These are phyloP conservation scores for Castanea sativa DNA, from an alignment of 306 rosid genomes.

Conservation along the genomic window DNA sequence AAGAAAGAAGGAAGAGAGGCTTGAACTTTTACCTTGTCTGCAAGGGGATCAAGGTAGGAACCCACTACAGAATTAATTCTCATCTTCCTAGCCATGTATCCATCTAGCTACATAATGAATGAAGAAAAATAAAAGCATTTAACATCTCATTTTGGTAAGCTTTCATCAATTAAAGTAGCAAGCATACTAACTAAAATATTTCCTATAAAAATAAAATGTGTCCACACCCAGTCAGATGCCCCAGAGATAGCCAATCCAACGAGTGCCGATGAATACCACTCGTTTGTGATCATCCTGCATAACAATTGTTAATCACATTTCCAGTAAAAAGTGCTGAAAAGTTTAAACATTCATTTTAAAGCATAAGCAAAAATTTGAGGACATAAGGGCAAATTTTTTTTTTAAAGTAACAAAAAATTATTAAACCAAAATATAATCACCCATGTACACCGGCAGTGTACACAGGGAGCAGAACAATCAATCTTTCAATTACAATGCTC, in stretches of 20 bases:
- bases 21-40: conserved; percentile 69
- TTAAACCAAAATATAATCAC: too few relatives aligned
- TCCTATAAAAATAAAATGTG: neutral
- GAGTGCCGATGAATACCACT: conserved; percentile 71
- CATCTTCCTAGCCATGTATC: conserved; percentile 85
- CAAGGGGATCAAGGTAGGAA: conserved; percentile 95
- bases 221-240: conserved; percentile 78
- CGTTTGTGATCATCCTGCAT: conserved; percentile 76
- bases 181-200: too few relatives aligned
- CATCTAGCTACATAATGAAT: conserved; percentile 67
- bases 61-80: conserved; percentile 91
- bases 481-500: too few relatives aligned
- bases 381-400: neutral
- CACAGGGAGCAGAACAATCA: too few relatives aligned
- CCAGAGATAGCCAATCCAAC: conserved; percentile 83
- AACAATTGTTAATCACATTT: conserved; percentile 11
- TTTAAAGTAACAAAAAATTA: too few relatives aligned
- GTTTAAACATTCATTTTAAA: neutral
- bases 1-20: neutral
- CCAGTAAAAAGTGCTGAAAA: neutral
- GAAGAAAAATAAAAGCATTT: conserved; percentile 1
- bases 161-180: neutral
- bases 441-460: too few relatives aligned
- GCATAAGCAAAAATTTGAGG: neutral
- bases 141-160: neutral